Base-by-base conservation (phyloP, 2,329 filamentous ascomycete species). In the Epichloe glyceriae region DNA sequence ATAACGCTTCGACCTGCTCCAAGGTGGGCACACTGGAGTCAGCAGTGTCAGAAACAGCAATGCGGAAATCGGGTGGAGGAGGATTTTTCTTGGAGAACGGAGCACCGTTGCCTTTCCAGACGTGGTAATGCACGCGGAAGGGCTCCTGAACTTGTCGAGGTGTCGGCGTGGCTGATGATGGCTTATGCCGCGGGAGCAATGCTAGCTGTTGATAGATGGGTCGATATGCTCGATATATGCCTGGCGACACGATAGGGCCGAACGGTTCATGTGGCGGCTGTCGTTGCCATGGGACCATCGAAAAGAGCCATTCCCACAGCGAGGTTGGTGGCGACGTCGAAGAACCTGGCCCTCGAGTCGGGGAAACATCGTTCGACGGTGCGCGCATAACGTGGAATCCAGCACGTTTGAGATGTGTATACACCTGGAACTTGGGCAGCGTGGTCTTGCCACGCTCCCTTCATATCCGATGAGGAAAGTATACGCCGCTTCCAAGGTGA, bases 401-500 rank as follows among this genome's bases (percentile, higher is more conserved):
- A 37, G 80, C 73, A 47, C 93, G 78, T 64, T 85, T 93, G 59
- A 98, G 72, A 49, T 89, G 84, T 1, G 88, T 78, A 64, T 90
- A 98, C 30, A 97, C 91, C 47, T 86, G 86, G 60, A 88, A 97
- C 61, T 88, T 82, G 58, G 94, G 88, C 53, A 96, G 71, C 10
- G 74, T 73, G 33, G 81, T 69, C 64, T 78, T 82, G 37, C 80
- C 79, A 41, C 68, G 65, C 54, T 81, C 76, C 5, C 76, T 46
- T 87, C 83, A 22, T 78, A 72, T 1, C 88, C 88, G 56, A 95
- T 78, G 49, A 95, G 82, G 20, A 88, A 77, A 5, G 90, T 80
- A 70, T 97, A 97, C 0, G 89, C 89, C 5, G 86, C 90, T 65
- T 97, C 88, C 39, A 97, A 70, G 66, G 87, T 95, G 73, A 98